phyloP scores from a whole-genome alignment of 176 grass and related monocot genomes.

The Zoysia japonica region DNA sequence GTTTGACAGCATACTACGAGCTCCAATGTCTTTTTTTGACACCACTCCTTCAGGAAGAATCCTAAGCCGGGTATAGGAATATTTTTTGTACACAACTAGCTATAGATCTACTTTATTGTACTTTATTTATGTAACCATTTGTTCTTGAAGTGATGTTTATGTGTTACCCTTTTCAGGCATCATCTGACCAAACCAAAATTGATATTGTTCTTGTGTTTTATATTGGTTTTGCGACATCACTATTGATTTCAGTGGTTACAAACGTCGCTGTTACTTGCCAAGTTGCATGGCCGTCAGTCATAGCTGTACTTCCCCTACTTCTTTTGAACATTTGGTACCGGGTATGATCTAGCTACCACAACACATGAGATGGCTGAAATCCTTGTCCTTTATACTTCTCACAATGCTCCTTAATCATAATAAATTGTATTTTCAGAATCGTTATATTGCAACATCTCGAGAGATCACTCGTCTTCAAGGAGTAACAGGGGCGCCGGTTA shows the following conservation, averaged over 20 bases:
- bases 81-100: conserved; percentile 7
- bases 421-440: conserved; percentile 50
- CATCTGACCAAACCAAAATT: conserved; percentile 81
- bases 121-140: background rate
- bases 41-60: conserved; percentile 96
- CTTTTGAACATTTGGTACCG: conserved; percentile 92
- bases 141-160: background rate
- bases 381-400: conserved; percentile 18
- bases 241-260: conserved; percentile 84
- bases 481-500: conserved; percentile 80
- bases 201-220: conserved; percentile 75
- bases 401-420: background rate
- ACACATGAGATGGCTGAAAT: conserved; percentile 13
- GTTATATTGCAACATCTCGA: conserved; percentile 79
- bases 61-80: conserved; percentile 90
- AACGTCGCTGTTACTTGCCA: conserved; percentile 72
- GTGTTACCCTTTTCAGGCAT: conserved; percentile 56
- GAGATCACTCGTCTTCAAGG: conserved; percentile 85
- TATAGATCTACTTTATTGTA: conserved; percentile 10
- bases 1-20: conserved; percentile 81
- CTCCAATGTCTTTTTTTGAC: conserved; percentile 97
- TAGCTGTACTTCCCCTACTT: conserved; percentile 69
- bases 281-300: conserved; percentile 84
- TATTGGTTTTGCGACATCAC: conserved; percentile 55
- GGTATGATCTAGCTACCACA: conserved; percentile 49